Conservation (phyloP, 495 filamentous ascomycete species). For the Podospora didyma region DNA sequence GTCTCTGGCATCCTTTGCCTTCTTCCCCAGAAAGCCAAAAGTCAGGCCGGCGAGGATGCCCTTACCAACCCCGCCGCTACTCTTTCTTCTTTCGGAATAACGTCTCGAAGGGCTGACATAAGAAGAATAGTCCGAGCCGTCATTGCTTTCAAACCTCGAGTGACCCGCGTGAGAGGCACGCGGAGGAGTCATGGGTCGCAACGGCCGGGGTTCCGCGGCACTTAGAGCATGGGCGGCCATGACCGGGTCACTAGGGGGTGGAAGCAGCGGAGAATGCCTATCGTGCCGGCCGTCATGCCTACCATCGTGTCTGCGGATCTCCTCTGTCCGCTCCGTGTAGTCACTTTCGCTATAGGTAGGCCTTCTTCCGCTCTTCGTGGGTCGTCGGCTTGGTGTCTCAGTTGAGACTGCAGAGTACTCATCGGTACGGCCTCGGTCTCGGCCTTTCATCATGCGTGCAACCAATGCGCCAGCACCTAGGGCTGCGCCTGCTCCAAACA, state of each 20-base stretch:
- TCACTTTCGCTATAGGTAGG: slow-evolving; percentile 44
- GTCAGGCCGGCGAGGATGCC: slow-evolving; percentile 65
- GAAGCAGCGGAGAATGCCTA: slow-evolving; percentile 31
- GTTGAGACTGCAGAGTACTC: slow-evolving; percentile 52
- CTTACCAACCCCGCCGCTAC: slow-evolving; percentile 48
- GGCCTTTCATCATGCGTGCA: slow-evolving; percentile 60
- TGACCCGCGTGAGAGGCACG: slow-evolving; percentile 35
- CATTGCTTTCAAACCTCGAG: slow-evolving; percentile 38
- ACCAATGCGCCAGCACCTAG: slow-evolving; percentile 62
- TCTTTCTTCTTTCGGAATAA: slow-evolving; percentile 23
- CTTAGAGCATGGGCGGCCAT: slow-evolving; percentile 36
- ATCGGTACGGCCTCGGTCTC: slow-evolving; percentile 55
- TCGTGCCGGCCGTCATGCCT: slow-evolving; percentile 25
- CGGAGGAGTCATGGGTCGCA: slow-evolving; percentile 39
- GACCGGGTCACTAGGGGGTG: slow-evolving; percentile 36
- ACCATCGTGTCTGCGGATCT: slow-evolving; percentile 32
- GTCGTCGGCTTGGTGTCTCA: slow-evolving; percentile 47
- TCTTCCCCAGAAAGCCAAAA: slow-evolving; percentile 58
- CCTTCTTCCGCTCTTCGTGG: slow-evolving; percentile 32
- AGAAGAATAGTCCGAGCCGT: slow-evolving; percentile 48
- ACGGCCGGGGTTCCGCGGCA: slow-evolving; percentile 28
- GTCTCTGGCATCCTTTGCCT: slow-evolving; percentile 58
- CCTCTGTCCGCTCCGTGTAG: slow-evolving; percentile 32
- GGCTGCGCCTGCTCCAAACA: slow-evolving; percentile 64
- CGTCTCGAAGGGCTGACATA: slow-evolving; percentile 46